A percentile compares a stretch with the other conserved stretches of the same genome.
Evolutionary conservation across 495 filamentous ascomycete genomes (phyloP).

Genomic region (Tuber borchii): DNA sequence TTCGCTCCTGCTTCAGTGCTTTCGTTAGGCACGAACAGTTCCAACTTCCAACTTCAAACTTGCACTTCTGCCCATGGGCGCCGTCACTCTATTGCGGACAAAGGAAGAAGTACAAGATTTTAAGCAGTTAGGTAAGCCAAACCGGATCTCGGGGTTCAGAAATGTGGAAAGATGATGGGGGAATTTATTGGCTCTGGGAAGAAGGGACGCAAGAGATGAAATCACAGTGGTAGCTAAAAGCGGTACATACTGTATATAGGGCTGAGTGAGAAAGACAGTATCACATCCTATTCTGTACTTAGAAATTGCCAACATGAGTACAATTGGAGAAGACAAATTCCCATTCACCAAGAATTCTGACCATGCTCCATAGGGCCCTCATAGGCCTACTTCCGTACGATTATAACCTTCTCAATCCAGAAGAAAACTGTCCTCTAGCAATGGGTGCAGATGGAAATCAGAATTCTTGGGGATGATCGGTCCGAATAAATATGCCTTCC

Average conservation of each 20-base stretch:
- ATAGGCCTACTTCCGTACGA: conserved; percentile 57
- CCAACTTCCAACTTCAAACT: too few species aligned
- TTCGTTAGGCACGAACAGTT: too few species aligned
- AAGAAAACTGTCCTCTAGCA: conserved; percentile 38
- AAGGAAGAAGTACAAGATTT: conserved; percentile 65
- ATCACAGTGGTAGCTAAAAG: conserved; percentile 83
- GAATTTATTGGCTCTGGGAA: conserved; percentile 69
- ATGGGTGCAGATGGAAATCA: conserved; percentile 31
- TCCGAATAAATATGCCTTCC: conserved; percentile 42
- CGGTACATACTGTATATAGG: conserved; percentile 56
- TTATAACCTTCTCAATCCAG: conserved; percentile 60
- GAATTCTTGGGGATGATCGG: not conserved
- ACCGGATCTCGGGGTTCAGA: conserved; percentile 70
- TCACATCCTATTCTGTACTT: not conserved
- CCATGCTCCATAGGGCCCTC: too few species aligned
- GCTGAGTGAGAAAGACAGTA: not conserved
- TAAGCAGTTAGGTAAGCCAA: conserved; percentile 79
- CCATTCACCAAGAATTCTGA: not conserved
- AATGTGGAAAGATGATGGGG: conserved; percentile 81
- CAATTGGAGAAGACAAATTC: not conserved
- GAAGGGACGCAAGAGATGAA: conserved; percentile 62
- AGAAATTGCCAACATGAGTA: not conserved
- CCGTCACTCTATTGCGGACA: conserved; percentile 50
- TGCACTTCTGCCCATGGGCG: too few species aligned
- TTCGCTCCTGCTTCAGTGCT: too few species aligned